Evolutionary conservation across 2,329 filamentous ascomycete genomes (phyloP), one percentile per base, ranked within the genome.

Genomic region (Paramyrothecium roridum): DNA sequence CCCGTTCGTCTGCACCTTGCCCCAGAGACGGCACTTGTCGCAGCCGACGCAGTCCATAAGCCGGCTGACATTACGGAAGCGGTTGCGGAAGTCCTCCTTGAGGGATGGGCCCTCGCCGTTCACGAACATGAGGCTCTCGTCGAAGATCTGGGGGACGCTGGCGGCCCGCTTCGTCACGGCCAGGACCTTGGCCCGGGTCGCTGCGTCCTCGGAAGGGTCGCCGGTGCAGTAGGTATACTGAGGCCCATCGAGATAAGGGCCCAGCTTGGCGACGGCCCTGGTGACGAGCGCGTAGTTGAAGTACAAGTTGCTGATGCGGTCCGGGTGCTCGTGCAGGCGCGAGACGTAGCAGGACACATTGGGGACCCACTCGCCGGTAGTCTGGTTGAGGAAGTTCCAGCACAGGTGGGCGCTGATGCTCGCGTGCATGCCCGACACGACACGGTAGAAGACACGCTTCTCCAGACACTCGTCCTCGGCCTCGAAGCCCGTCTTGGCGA

Each of bases 31-130:
- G 75, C 95, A 99, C 77, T 99, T 99, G 76, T 99, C 95, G 73
- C 95, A 99, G 48, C 95, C 95, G 20, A 98, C 93, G 64, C 95
- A 99, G 73, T 99, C 95, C 95, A 99, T 99, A 61, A 98, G 82
- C 45, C 95, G 87, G 70, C 90, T 96, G 58, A 99, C 90, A 69
- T 99, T 99, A 69, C 95, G 87, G 81, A 99, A 99, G 17, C 95
- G 90, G 72, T 96, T 95, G 64, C 91, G 89, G 80, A 99, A 99
- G 68, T 99, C 95, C 69, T 98, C 93, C 72, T 98, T 99, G 55
- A 99, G 77, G 2, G 84, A 90, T 3, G 89, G 83, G 2, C 85
- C 85, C 69, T 88, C 85, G 54, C 85, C 85, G 60, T 88, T 87
- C 68, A 90, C 90, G 73, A 99, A 99, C 93, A 99, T 96, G 67